phyloP scores from a whole-genome alignment of 805 yeast species.

The Kluyveromyces dobzhanskii region DNA sequence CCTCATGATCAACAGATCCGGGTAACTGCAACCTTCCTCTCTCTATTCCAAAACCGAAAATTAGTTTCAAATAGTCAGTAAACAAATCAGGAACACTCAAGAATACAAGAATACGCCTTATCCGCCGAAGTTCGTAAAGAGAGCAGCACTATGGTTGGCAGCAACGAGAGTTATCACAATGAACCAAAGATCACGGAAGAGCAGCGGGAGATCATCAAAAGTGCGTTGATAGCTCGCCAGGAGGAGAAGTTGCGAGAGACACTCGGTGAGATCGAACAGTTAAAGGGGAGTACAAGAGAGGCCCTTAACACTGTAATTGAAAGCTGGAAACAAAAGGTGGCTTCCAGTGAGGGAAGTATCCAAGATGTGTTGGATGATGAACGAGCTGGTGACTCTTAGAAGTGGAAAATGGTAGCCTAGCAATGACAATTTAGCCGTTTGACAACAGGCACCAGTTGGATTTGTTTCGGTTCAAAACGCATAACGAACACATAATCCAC shows the following conservation, averaged over 20 bases:
- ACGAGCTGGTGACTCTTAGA: not conserved
- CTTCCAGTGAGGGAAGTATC: not conserved
- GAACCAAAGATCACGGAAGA: slow-evolving; percentile 6
- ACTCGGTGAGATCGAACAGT: slow-evolving; percentile 4
- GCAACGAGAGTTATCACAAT: not conserved
- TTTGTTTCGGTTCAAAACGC: too few species aligned
- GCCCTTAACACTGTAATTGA: not conserved
- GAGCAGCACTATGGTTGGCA: not conserved
- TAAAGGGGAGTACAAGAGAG: not conserved
- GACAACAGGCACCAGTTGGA: too few species aligned
- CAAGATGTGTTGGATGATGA: not conserved
- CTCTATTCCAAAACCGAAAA: too few species aligned
- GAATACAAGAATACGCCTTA: too few species aligned
- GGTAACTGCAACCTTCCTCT: too few species aligned
- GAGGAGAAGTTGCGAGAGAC: slow-evolving; percentile 6
- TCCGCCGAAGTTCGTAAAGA: not conserved
- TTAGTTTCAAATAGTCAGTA: too few species aligned
- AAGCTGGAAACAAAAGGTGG: slow-evolving; percentile 1
- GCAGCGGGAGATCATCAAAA: slow-evolving; percentile 9
- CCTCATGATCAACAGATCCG: too few species aligned
- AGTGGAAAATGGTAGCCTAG: too few species aligned
- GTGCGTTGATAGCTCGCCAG: slow-evolving; percentile 8
- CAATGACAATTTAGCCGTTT: too few species aligned
- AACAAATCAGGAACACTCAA: too few species aligned
- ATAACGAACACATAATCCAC: too few species aligned